These are phyloP conservation scores for Phlyctochytrium planicorne DNA, from an alignment of 192 early-diverging fungal species.

Conservation along the genomic window DNA sequence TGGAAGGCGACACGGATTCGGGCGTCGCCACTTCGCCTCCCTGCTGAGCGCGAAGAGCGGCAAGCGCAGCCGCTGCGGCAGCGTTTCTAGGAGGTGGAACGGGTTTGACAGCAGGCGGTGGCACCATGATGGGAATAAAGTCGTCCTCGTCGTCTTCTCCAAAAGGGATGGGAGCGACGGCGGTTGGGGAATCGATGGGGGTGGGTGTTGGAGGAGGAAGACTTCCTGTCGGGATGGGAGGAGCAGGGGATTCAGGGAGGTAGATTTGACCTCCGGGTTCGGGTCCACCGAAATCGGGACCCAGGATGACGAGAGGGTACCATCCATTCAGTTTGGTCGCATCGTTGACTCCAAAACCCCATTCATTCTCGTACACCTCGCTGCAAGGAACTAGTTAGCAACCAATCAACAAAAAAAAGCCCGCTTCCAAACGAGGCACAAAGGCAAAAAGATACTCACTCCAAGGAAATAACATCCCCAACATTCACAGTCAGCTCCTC, in stretches of 20 bases:
- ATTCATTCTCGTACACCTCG: background rate
- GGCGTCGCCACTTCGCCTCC: too few relatives aligned
- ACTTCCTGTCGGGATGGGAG: background rate
- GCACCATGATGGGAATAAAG: background rate
- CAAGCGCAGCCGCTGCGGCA: background rate
- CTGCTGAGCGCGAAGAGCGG: background rate
- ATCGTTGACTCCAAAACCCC: background rate
- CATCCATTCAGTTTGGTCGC: background rate
- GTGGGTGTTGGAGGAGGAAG: background rate
- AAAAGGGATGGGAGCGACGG: background rate
- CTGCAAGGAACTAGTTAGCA: too few relatives aligned
- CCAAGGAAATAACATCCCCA: background rate
- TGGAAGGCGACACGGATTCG: background rate
- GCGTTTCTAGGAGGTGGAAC: background rate
- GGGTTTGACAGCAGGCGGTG: background rate
- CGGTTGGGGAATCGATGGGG: background rate
- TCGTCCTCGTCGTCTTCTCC: background rate
- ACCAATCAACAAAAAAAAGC: too few relatives aligned
- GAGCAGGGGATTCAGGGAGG: background rate
- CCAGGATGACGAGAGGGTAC: background rate
- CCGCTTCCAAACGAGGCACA: too few relatives aligned
- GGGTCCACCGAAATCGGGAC: background rate
- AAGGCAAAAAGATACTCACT: background rate
- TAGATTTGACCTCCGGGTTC: background rate
- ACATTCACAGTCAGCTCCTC: background rate